A percentile compares a stretch with the other conserved stretches of the same genome.
These are phyloP conservation scores for Drechslerella dactyloides DNA, from an alignment of 2,329 filamentous ascomycete genomes.

Conservation along the genomic window DNA sequence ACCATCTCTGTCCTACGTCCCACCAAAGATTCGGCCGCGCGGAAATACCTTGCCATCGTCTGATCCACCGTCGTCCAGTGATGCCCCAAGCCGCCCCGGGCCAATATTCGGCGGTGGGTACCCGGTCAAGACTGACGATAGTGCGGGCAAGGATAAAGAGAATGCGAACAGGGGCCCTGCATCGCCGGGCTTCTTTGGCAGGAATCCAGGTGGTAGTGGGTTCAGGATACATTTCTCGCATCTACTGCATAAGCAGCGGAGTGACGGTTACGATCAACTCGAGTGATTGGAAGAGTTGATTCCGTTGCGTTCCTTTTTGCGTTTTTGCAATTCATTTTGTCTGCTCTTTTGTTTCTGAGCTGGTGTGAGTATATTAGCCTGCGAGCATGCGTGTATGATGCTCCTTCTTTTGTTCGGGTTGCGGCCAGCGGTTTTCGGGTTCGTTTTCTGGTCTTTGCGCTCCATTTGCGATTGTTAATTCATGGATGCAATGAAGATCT, in stretches of 20 bases:
- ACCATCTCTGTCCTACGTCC: constrained; percentile 33
- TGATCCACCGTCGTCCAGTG: not conserved
- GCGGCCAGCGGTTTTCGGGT: not conserved
- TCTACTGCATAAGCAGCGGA: constrained; percentile 39
- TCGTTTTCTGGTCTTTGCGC: not conserved
- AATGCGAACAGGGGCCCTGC: constrained; percentile 36
- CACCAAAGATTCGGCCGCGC: constrained; percentile 41
- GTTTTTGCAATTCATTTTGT: not conserved
- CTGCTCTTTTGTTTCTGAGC: not conserved
- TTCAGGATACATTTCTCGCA: constrained; percentile 49
- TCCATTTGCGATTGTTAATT: not conserved
- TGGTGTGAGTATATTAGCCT: not conserved
- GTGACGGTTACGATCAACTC: constrained; percentile 46
- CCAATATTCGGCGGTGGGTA: constrained; percentile 48
- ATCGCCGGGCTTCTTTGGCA: constrained; percentile 38
- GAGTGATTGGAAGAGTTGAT: constrained; percentile 6
- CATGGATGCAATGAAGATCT: not conserved
- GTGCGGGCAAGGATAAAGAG: constrained; percentile 5
- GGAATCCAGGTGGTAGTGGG: constrained; percentile 30
- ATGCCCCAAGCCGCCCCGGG: constrained; percentile 12
- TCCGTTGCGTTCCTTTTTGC: not conserved
- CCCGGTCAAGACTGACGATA: constrained; percentile 28
- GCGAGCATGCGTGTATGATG: not conserved
- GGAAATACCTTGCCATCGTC: constrained; percentile 34
- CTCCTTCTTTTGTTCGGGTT: not conserved